phyloP scores from a whole-genome alignment of 2,329 filamentous ascomycete species.

The Microthyrium microscopicum region DNA sequence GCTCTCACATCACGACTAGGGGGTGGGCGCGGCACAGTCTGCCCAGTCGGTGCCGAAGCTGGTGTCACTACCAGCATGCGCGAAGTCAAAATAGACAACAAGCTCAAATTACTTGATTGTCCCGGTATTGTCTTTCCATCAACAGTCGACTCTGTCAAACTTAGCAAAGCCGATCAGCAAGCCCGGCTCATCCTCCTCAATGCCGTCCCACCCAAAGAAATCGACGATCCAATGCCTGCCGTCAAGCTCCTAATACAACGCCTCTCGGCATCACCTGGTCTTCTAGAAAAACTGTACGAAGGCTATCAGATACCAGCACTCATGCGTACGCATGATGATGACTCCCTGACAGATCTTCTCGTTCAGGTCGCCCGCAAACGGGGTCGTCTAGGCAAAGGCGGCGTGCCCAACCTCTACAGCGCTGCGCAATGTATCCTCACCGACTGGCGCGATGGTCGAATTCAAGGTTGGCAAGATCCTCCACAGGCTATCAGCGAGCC shows the following conservation, averaged over 20 bases:
- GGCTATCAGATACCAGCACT: constrained; percentile 76
- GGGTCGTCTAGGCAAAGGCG: constrained; percentile 72
- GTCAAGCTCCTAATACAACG: constrained; percentile 71
- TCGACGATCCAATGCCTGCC: constrained; percentile 79
- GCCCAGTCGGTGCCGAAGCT: constrained; percentile 78
- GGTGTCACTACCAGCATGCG: constrained; percentile 81
- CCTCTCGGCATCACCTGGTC: constrained; percentile 53
- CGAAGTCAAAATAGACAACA: constrained; percentile 86
- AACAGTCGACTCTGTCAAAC: constrained; percentile 26
- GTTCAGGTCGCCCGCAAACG: constrained; percentile 90
- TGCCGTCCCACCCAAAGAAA: constrained; percentile 83
- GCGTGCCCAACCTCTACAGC: constrained; percentile 71
- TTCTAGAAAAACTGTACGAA: constrained; percentile 63
- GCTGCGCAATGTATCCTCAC: constrained; percentile 87
- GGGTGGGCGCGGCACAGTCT: constrained; percentile 51
- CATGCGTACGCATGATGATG: constrained; percentile 50
- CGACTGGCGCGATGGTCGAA: constrained; percentile 92
- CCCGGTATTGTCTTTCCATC: constrained; percentile 89
- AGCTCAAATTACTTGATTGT: constrained; percentile 82
- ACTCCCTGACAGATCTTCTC: constrained; percentile 79
- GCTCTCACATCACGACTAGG: constrained; percentile 65
- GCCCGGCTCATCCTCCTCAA: constrained; percentile 79
- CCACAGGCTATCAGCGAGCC: constrained; percentile 40
- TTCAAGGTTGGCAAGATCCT: constrained; percentile 79
- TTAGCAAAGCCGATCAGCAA: constrained; percentile 49